Percentiles rank a stretch among this genome's conserved stretches.
Evolutionary conservation across 495 filamentous ascomycete genomes (phyloP).

Genomic region (Xylaria telfairii): DNA sequence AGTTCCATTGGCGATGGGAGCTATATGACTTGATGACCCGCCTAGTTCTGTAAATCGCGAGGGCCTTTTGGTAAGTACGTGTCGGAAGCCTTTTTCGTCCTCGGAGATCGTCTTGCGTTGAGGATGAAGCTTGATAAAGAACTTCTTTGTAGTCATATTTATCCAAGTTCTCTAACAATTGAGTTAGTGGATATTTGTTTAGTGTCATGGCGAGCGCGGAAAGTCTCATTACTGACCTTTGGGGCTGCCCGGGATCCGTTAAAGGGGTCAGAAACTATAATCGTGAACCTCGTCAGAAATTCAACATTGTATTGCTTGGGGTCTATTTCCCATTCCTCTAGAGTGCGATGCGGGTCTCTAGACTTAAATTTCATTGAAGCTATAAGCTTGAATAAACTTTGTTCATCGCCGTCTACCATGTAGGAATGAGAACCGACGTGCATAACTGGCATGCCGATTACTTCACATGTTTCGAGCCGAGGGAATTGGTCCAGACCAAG

Average conservation of each 20-base stretch:
- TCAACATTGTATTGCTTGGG: not conserved
- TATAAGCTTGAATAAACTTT: not conserved
- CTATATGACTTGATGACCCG: not conserved
- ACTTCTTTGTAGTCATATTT: conserved; percentile 3
- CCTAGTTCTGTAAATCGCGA: not conserved
- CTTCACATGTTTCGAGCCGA: not conserved
- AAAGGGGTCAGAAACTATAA: not conserved
- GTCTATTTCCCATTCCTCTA: not conserved
- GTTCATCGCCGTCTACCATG: not conserved
- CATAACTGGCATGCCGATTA: not conserved
- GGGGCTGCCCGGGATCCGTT: not conserved
- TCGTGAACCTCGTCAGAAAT: not conserved
- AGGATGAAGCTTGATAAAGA: not conserved
- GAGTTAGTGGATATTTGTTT: not conserved
- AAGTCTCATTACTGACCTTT: not conserved
- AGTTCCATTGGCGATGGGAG: not conserved
- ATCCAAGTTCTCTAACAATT: not conserved
- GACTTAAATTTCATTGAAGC: too few relatives aligned
- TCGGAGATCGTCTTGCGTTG: too few relatives aligned
- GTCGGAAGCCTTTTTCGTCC: not conserved
- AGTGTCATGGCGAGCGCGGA: not conserved
- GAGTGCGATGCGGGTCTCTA: not conserved
- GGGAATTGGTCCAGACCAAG: not conserved
- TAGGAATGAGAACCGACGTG: not conserved
- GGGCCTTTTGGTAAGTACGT: not conserved